Percentiles rank a stretch among this genome's conserved stretches.
These are phyloP conservation scores for Boletus pseudo-olivaceus DNA, from an alignment of 768 basidiomycete species.

Conservation along the genomic window DNA sequence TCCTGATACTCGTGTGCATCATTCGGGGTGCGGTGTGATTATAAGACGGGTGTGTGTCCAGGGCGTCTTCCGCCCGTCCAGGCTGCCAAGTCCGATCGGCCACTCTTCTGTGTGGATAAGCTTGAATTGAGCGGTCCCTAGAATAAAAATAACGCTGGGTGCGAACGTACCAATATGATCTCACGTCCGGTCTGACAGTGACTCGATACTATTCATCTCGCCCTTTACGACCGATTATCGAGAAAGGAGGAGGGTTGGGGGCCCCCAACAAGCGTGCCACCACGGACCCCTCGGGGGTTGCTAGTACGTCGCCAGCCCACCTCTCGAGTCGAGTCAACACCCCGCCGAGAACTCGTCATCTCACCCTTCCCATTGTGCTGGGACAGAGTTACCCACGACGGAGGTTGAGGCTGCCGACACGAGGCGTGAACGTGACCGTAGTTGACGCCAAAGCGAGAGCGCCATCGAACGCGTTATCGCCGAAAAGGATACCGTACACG, in stretches of 20 bases:
- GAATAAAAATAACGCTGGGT: not conserved
- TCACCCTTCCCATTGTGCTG: slow-evolving; percentile 10
- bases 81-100: not conserved
- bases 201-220: slow-evolving; percentile 1
- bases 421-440: slow-evolving; percentile 10
- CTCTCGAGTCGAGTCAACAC: slow-evolving; percentile 13
- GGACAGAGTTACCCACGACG: slow-evolving; percentile 15
- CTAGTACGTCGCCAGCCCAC: not conserved
- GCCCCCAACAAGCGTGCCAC: not conserved
- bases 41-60: slow-evolving; percentile 3
- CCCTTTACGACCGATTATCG: not conserved
- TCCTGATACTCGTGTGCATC: not conserved
- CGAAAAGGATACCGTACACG: slow-evolving; percentile 2
- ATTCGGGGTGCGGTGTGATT: slow-evolving; percentile 10
- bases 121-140: too few relatives aligned
- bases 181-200: not conserved
- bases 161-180: not conserved
- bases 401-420: slow-evolving; percentile 6
- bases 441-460: not conserved
- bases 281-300: slow-evolving; percentile 6
- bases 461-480: slow-evolving; percentile 15
- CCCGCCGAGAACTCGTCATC: slow-evolving; percentile 13
- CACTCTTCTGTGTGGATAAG: not conserved
- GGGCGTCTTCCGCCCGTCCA: not conserved
- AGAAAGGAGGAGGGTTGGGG: not conserved